Conservation (phyloP, 306 rosid species). For the Citrullus mucosospermus region DNA sequence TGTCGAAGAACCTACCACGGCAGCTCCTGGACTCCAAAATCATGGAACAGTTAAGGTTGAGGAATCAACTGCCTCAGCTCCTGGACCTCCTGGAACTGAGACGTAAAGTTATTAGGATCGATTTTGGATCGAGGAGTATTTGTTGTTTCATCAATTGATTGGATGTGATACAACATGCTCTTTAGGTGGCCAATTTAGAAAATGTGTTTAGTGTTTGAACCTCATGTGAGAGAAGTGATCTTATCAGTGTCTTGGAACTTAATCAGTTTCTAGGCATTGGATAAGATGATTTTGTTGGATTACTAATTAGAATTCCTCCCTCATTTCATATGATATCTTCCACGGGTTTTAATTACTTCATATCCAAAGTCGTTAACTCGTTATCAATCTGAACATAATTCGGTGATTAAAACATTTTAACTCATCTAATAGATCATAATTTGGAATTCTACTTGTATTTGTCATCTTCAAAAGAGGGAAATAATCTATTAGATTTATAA, state of each 20-base stretch:
- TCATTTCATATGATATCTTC: not conserved
- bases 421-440: too few relatives aligned
- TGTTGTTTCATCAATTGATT: not conserved
- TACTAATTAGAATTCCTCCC: not conserved
- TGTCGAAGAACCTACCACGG: slow-evolving; percentile 14
- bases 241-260: not conserved
- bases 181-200: not conserved
- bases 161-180: not conserved
- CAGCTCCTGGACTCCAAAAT: slow-evolving; percentile 20
- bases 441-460: too few relatives aligned
- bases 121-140: not conserved
- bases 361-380: too few relatives aligned
- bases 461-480: too few relatives aligned
- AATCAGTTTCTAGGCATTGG: not conserved
- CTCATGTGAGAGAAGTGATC: not conserved
- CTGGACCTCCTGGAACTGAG: slow-evolving; percentile 15
- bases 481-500: too few relatives aligned
- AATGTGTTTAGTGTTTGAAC: not conserved
- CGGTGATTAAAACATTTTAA: too few relatives aligned
- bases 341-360: not conserved
- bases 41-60: slow-evolving; percentile 19
- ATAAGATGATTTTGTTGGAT: not conserved
- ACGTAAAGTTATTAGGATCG: not conserved
- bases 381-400: too few relatives aligned
- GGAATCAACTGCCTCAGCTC: slow-evolving; percentile 22